Conservation (phyloP, 805 yeast genomes). For the Myxozyma neotropica region DNA sequence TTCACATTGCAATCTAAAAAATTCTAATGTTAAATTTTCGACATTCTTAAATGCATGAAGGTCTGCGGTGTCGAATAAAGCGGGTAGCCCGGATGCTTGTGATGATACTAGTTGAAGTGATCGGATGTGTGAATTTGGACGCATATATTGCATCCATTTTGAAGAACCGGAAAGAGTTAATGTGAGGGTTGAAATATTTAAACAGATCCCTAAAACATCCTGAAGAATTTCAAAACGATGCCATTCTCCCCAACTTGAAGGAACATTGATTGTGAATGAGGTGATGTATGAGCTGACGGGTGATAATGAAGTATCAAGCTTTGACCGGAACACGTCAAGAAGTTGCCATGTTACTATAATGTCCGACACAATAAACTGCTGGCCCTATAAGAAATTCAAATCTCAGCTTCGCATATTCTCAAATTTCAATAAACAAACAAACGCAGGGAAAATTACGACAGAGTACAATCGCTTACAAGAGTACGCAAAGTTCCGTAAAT, state of each 20-base stretch:
- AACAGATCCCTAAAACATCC: slow-evolving; percentile 15
- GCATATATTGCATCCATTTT: slow-evolving; percentile 28
- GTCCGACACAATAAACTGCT: slow-evolving; percentile 26
- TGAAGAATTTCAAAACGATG: slow-evolving; percentile 26
- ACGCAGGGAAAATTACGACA: slow-evolving; percentile 15
- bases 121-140: slow-evolving; percentile 13
- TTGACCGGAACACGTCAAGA: slow-evolving; percentile 17
- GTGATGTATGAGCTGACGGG: slow-evolving; percentile 22
- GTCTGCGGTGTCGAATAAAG: slow-evolving; percentile 24
- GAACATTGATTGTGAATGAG: slow-evolving; percentile 18
- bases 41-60: slow-evolving; percentile 24
- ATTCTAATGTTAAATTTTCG: slow-evolving; percentile 16
- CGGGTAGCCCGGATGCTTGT: slow-evolving; percentile 18
- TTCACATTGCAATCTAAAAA: slow-evolving; percentile 27
- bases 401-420: neutral
- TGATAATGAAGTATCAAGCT: slow-evolving; percentile 8
- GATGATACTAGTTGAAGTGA: slow-evolving; percentile 11
- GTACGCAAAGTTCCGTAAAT: slow-evolving; percentile 17
- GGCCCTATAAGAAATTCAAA: slow-evolving; percentile 17
- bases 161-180: slow-evolving; percentile 32
- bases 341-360: slow-evolving; percentile 24
- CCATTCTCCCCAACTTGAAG: slow-evolving; percentile 36
- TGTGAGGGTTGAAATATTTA: slow-evolving; percentile 8
- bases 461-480: slow-evolving; percentile 18
- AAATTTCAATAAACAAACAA: neutral